A percentile compares a stretch with the other conserved stretches of the same genome.
Evolutionary conservation across 2,329 filamentous ascomycete genomes (phyloP).

Genomic region (Pseudohalonectria lignicola): DNA sequence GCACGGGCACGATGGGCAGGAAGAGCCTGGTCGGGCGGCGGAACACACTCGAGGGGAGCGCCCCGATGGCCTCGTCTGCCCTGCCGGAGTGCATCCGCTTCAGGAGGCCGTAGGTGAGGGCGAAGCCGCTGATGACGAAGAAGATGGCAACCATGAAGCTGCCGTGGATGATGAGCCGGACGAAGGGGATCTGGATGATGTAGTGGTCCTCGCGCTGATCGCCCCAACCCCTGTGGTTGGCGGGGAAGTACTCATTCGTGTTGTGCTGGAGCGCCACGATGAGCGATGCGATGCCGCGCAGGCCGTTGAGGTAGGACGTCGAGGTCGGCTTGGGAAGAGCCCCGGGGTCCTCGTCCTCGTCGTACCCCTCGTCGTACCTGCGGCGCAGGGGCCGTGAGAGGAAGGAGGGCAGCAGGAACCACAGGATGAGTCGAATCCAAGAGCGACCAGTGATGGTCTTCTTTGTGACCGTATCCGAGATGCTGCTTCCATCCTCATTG

Average conservation of each 20-base stretch:
- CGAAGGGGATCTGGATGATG: constrained; percentile 29
- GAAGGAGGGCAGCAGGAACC: background rate
- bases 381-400: background rate
- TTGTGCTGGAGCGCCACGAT: constrained; percentile 34
- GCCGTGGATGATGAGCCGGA: constrained; percentile 28
- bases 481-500: too few species aligned
- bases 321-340: constrained; percentile 15
- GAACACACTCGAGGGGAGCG: constrained; percentile 33
- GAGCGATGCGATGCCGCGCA: constrained; percentile 36
- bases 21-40: constrained; percentile 36
- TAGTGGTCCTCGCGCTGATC: constrained; percentile 13
- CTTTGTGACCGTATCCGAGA: too few species aligned
- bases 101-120: constrained; percentile 31
- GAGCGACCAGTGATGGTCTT: too few species aligned
- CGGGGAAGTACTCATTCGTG: background rate
- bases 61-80: constrained; percentile 21
- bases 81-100: constrained; percentile 26
- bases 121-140: constrained; percentile 39
- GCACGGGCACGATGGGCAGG: constrained; percentile 30
- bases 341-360: constrained; percentile 5
- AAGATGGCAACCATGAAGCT: constrained; percentile 38
- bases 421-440: too few species aligned
- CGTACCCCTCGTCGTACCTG: background rate
- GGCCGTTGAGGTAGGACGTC: constrained; percentile 36
- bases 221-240: background rate